Evolutionary conservation across 1,139 yeast genomes (phyloP), one percentile per base, ranked within the genome.

Genomic region (Geotrichum candidum): DNA sequence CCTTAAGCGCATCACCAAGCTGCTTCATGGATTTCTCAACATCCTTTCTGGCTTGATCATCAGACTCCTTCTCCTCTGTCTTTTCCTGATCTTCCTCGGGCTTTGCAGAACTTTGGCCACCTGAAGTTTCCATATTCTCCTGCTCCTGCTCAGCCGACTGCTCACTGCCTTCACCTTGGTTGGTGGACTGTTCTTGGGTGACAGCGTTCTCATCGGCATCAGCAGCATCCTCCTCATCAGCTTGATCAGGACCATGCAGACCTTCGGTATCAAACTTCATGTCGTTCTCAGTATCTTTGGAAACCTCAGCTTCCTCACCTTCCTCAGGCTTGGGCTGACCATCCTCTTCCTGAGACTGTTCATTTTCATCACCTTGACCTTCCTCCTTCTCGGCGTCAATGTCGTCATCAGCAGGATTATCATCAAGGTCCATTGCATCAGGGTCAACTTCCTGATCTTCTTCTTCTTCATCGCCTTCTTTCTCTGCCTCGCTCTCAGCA

Each of bases 1-100:
- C 97, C 71, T 91, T 89, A 73, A 91, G 75, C 0, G 96, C 84
- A 72, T 92, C 97, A 60, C 98, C 98, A 29, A 94, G 79, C 71
- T 91, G 91, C 72, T 88, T 88, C 75, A 92, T 79, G 0, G 95
- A 84, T 68, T 91, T 95, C 62, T 82, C 82, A n/a, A 91, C 94
- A 68, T 83, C 83, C 61, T 88, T 86, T 63, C 89, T 80, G 11
- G 90, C 86, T 27, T 81, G 78, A 65, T 89, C 95, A n/a, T 74
- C 67, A 9, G 58, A 63, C 69, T 65, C 77, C 1, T 71, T 71
- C 1, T 63, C 66, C 15, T 62, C 64, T 46, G 61, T 56, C 23
- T 63, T 54, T 38, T 68, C 63, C 25, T 64, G 57, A 15, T 67
- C 67, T 35, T 68, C 67, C 25, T 66, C 69, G 3, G 67, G 67